Base-by-base conservation (phyloP, 768 basidiomycete species). In the Mycena amicta region DNA sequence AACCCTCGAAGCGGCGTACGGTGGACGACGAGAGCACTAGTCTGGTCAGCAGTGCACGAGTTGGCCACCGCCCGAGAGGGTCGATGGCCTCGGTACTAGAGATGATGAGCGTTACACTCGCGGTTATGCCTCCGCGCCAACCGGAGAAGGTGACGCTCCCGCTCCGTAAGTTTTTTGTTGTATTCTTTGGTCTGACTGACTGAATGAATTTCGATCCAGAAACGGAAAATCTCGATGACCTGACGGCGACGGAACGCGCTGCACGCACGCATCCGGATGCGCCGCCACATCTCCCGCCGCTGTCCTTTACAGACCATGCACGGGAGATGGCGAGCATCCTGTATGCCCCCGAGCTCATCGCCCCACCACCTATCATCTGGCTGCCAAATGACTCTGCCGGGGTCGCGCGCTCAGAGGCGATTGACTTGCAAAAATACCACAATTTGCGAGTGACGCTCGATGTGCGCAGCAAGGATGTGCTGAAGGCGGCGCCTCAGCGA, bases 41-140 rank as follows among this genome's bases (percentile, higher is more conserved):
- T 61, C 74, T 81, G 52, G 76, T 72, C 49, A 80, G 77, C 64
- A 80, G 74, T 60, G 71, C 71, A 23, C 53, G 61, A 5, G 65
- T 68, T 39, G 79, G 80, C n/a, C 68, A 72, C 43, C 75, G 81
- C 25, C 69, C 78, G 40, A 82, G 90, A 56, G 86, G 88, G 5
- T 92, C 90, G 3, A 88, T 91, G 77, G 89, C 90, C 4, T 88
- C 87, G 37, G 88, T 93, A 50, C 75, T 93, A 57, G 90, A 92
- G 68, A 90, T 93, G 88, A 91, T 93, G 87, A 86, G 87, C 59
- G 64, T 84, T 55, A 91, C 89, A 18, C 76, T 92, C 40, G 89
- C 90, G 4, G 88, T 91, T 5, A 82, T 83, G 77, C 90, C 90
- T 3, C 81, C 85, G 3, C 74, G 80, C 11, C 79, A 81, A 22